Conservation (phyloP, 2,329 filamentous ascomycete species). For the Proliferodiscus dingleyae region DNA sequence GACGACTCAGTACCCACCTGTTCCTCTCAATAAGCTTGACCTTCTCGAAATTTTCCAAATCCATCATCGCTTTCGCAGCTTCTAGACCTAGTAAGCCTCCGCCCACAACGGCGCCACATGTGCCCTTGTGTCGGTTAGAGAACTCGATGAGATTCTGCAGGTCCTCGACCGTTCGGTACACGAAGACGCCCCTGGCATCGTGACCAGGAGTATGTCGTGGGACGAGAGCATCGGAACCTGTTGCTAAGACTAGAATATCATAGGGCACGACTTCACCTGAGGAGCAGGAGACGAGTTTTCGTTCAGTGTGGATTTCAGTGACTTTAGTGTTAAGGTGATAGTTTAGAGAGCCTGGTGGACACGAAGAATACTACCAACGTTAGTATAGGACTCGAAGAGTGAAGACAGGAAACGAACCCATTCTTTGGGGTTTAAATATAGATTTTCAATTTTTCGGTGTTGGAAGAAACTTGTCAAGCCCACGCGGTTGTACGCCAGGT, state of each 20-base stretch:
- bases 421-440: conserved; percentile 81
- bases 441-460: conserved; percentile 75
- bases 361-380: conserved; percentile 28
- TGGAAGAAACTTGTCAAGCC: conserved; percentile 86
- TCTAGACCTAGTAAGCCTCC: conserved; percentile 82
- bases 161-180: conserved; percentile 83
- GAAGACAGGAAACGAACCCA: conserved; percentile 53
- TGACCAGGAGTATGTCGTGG: conserved; percentile 65
- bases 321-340: conserved; percentile 74
- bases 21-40: conserved; percentile 81
- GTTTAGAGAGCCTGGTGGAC: conserved; percentile 58
- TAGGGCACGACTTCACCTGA: conserved; percentile 68
- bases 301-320: conserved; percentile 57
- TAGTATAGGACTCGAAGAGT: not conserved
- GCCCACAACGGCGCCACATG: conserved; percentile 72
- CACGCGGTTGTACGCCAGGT: conserved; percentile 87
- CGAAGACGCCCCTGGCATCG: conserved; percentile 78
- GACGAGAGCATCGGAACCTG: conserved; percentile 78
- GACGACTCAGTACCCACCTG: conserved; percentile 74
- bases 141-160: conserved; percentile 72
- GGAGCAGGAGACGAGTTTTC: conserved; percentile 65
- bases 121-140: conserved; percentile 60
- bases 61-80: conserved; percentile 88
- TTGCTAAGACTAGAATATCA: conserved; percentile 78
- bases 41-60: conserved; percentile 66